Base-by-base conservation (phyloP, 257 asterid genomes). In the Paraleonurus japonicus region DNA sequence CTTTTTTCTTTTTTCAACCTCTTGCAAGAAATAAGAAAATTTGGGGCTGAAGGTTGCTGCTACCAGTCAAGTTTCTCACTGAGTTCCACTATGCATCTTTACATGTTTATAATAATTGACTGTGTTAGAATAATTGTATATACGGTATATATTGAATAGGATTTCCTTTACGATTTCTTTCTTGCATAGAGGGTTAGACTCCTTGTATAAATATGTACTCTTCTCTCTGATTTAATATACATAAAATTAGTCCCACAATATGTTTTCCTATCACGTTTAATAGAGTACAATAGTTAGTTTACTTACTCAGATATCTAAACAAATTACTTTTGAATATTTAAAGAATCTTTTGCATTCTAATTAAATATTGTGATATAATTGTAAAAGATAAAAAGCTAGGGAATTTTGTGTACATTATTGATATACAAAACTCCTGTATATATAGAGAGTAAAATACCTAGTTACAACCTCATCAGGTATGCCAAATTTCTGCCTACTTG, bases 1-100 rank as follows among this genome's bases (percentile, higher is more conserved):
- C n/a, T n/a, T n/a, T n/a, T n/a, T n/a, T n/a, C n/a, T n/a, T 63
- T 30, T 8, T 27, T 55, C 57, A 33, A 5, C 53, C 20, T 66
- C 26, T 71, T 54, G 51, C 59, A 61, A 67, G 66, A 64, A 55
- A 45, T 37, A 66, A 20, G 2, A 58, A 27, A 2, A 16, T 53
- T 17, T 54, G 63, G 50, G 15, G 54, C 9, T 4, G 9, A 32
- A 32, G 7, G 9, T 32, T 9, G 9, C 33, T 28, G 33, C 33
- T 28, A 28, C 33, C 33, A 28, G 33, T 28, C 33, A 28, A 28
- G 2, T 28, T 28, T 5, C 33, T 28, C 2, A 28, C 67, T 55
- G 24, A 35, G 47, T 12, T 28, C 76, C 33, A 35, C 61, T 20
- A 33, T 53, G 27, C 41, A 32, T 61, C 63, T 65, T 41, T 61